phyloP scores from a whole-genome alignment of 352 stramenopile genomes.

The Pythium diclinum region DNA sequence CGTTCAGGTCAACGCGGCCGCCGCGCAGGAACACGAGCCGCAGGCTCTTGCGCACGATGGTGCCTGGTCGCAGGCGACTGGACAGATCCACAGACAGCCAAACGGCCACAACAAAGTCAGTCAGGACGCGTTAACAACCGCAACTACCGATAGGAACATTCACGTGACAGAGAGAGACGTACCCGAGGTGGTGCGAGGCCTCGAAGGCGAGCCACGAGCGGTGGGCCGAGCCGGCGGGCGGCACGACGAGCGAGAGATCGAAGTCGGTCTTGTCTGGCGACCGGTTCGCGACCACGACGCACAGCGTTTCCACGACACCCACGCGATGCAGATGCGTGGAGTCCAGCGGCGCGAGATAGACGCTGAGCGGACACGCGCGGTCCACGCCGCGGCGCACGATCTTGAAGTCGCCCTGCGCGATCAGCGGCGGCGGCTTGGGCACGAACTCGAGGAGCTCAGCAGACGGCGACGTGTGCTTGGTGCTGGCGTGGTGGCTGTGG shows the following conservation, averaged over 20 bases:
- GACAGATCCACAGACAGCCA: slow-evolving; percentile 21
- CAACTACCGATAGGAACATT: background rate
- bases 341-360: slow-evolving; percentile 37
- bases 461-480: background rate
- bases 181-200: slow-evolving; percentile 65
- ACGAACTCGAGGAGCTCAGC: slow-evolving; percentile 10
- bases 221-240: slow-evolving; percentile 8
- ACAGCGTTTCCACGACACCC: slow-evolving; percentile 35
- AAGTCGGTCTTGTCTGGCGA: slow-evolving; percentile 38
- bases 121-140: background rate
- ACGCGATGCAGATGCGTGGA: slow-evolving; percentile 10
- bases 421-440: slow-evolving; percentile 10
- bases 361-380: slow-evolving; percentile 35
- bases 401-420: background rate
- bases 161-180: slow-evolving; percentile 5
- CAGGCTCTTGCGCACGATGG: slow-evolving; percentile 61
- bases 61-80: slow-evolving; percentile 34
- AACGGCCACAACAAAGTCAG: background rate
- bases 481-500: background rate
- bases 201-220: slow-evolving; percentile 54
- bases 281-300: slow-evolving; percentile 53
- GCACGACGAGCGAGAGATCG: slow-evolving; percentile 64
- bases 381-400: slow-evolving; percentile 33
- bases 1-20: slow-evolving; percentile 41
- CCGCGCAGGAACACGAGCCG: slow-evolving; percentile 49